Evolutionary conservation across 106 monocot genomes (phyloP).

Genomic region (Dioscorea dumetorum): DNA sequence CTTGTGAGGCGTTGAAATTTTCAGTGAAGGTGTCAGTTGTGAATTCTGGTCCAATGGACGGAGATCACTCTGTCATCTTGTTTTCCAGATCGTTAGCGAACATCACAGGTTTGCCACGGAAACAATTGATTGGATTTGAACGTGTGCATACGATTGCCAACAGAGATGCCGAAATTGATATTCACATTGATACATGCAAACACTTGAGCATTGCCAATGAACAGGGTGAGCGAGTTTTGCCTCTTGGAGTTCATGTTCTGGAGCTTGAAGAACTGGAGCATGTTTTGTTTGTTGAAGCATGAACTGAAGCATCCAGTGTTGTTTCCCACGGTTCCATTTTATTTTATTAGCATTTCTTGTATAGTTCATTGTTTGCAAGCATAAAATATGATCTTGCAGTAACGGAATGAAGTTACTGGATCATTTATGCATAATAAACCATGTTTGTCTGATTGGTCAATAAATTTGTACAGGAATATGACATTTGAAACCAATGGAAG

Average conservation of each 20-base stretch:
- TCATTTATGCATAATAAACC: too few species aligned
- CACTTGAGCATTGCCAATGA: slow-evolving; percentile 28
- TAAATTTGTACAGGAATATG: too few species aligned
- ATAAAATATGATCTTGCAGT: too few species aligned
- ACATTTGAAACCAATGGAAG: too few species aligned
- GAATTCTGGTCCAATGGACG: slow-evolving; percentile 10
- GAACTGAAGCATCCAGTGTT: neutral
- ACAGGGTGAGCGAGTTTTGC: slow-evolving; percentile 34
- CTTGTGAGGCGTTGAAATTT: slow-evolving; percentile 2
- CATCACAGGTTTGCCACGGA: slow-evolving; percentile 9
- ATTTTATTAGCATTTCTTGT: too few species aligned
- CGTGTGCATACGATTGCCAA: slow-evolving; percentile 14
- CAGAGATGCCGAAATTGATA: neutral
- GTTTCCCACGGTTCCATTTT: too few species aligned
- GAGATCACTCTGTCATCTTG: slow-evolving; percentile 17
- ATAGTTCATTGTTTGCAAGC: too few species aligned
- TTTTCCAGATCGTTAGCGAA: slow-evolving; percentile 3
- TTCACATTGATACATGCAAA: slow-evolving; percentile 21
- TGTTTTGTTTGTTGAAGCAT: slow-evolving; percentile 24
- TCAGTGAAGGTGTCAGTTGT: slow-evolving; percentile 2
- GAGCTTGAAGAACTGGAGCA: slow-evolving; percentile 47
- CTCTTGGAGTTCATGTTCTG: slow-evolving; percentile 53
- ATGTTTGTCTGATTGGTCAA: too few species aligned
- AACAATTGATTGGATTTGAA: slow-evolving; percentile 33
- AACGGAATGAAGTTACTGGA: too few species aligned